Base-by-base conservation (phyloP, 768 basidiomycete genomes). In the Hemileccinum rubropunctum region DNA sequence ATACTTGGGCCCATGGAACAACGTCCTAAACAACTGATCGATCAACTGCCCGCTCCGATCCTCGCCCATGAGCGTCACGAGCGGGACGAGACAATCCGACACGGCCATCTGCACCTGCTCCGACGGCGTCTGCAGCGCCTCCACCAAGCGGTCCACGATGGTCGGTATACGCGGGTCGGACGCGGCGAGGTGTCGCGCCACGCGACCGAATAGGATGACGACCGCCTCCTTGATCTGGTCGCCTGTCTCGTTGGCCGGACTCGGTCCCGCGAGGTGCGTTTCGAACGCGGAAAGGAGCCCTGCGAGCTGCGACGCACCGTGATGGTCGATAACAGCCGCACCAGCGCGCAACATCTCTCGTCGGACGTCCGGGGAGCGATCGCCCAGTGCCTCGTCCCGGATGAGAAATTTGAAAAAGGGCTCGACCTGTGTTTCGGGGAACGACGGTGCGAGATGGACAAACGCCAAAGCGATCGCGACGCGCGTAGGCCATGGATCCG, bases 61-160 rank as follows among this genome's bases (percentile, higher is more conserved):
- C 38, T 18, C 74, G 28, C 75, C 73, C 77, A 91, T 87, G 27
- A 83, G 70, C 32, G 79, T 77, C 36, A 94, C 89, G 7, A 99
- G 75, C 1, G 94, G 91, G 0, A 91, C 86, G 4, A 99, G 75
- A 71, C 95, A 98, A 51, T 98, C 97, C 0, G 95, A 91, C 1
- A 98, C 93, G 8, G 97, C 95, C 39, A 91, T 86, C 65, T 98
- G 95, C 0, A 99, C 97, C 63, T 95, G 87, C 65, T 99, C 97
- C 3, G 94, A 83, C 0, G 95, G 97, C 0, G 95, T 98, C 68
- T 87, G 88, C 50, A 99, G 74, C 1, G 95, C 91, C 28, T 90
- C 89, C 8, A 95, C 82, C 17, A 98, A 74, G 10, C 93, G 76
- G 53, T 91, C 83, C 9, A 98, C 86, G 53, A 98, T 89, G 11